Evolutionary conservation across 306 rosid genomes (phyloP), one percentile per base, ranked within the genome.

Genomic region (Comarum palustre): DNA sequence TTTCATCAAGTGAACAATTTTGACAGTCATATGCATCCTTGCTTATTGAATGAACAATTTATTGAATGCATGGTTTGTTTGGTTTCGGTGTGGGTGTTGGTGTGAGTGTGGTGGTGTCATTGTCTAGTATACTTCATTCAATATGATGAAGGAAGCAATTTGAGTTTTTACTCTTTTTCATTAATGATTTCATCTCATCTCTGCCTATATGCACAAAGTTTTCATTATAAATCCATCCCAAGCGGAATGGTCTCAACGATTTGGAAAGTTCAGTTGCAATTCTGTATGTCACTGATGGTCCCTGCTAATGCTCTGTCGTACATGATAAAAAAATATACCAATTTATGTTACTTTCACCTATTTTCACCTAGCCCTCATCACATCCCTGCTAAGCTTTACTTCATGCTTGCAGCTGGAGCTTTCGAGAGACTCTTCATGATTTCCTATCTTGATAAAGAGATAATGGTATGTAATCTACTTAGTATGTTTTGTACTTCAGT

Each of bases 381-480:
- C 69, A 54, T 70, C 43, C 45, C 34, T 74, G 39, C 65, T 83
- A 20, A 64, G 22, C 75, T 58, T 50, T 74, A 73, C 73, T 57
- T 55, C 58, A 41, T 72, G 46, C 62, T 16, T 82, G 89, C 84
- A 95, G 99, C 84, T 88, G 97, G 96, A 69, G 76, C 87, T 73
- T 88, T 73, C 50, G 89, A 83, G 79, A 91, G 99, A 75, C 87
- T 90, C 69, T 86, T 88, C 87, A 88, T 95, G 99, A 90, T 95
- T 80, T 95, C 99, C 76, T 95, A 95, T 83, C 97, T 95, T 60
- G 99, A 91, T 72, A 88, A 81, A 45, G 97, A 91, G 81, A 95
- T 95, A 84, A 90, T 95, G 59, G 99, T 95, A 87, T 85, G 99
- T 84, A 73, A 68, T 25, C 32, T 47, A 31, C 19, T 31, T 55